Conservation (phyloP, 2,329 filamentous ascomycete genomes). For the Aspergillus unguis region DNA sequence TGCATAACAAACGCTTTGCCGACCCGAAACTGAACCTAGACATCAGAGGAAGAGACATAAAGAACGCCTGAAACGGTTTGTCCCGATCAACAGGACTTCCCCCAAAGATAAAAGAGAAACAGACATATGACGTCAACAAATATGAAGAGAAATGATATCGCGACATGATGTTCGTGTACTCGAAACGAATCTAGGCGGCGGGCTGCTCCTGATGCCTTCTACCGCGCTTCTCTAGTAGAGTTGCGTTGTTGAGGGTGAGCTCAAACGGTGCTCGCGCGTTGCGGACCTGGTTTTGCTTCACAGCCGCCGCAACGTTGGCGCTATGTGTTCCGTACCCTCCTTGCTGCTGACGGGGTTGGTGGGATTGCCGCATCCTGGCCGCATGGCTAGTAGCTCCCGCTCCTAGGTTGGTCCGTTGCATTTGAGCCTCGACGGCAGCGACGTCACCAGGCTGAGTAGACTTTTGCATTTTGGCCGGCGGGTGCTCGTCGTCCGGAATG, state of each 20-base stretch:
- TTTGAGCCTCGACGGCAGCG: conserved; percentile 76
- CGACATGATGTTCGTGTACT: conserved; percentile 2
- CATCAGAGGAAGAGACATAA: conserved; percentile 5
- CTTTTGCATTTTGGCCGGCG: conserved; percentile 66
- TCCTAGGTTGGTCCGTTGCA: conserved; percentile 76
- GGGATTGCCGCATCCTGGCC: conserved; percentile 58
- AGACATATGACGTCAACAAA: conserved; percentile 7
- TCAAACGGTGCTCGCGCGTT: conserved; percentile 82
- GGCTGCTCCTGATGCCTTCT: conserved; percentile 38
- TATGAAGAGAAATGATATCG: not conserved
- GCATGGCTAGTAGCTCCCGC: conserved; percentile 59
- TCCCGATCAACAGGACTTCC: conserved; percentile 9
- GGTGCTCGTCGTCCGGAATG: conserved; percentile 30
- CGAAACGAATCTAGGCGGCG: conserved; percentile 21
- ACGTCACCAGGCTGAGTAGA: conserved; percentile 57
- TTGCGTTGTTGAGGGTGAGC: conserved; percentile 85
- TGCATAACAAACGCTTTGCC: conserved; percentile 22
- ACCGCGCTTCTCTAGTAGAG: conserved; percentile 70
- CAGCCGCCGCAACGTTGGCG: conserved; percentile 76
- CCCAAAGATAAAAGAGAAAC: conserved; percentile 9
- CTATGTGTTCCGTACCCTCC: conserved; percentile 84
- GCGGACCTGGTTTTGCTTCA: conserved; percentile 72
- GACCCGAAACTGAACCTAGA: conserved; percentile 14
- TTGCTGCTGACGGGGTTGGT: conserved; percentile 52
- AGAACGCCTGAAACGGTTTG: conserved; percentile 9